These are phyloP conservation scores for Fomitopsis schrenkii DNA, from an alignment of 1,284 basidiomycete species.

Conservation along the genomic window DNA sequence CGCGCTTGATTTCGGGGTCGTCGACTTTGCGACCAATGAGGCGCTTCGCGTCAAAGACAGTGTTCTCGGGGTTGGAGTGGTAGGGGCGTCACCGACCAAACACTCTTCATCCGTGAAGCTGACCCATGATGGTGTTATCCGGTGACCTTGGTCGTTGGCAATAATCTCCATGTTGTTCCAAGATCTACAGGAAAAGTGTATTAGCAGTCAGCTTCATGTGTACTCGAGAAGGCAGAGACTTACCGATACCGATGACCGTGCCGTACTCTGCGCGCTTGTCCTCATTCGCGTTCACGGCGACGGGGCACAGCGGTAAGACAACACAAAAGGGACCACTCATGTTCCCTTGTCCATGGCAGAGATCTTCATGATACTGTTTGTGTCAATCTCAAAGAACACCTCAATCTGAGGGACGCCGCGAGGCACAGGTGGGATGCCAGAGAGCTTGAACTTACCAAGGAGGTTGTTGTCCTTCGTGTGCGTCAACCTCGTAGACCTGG, in stretches of 20 bases:
- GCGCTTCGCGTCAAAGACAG: constrained; percentile 97
- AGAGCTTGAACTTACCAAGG: constrained; percentile 95
- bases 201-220: no score
- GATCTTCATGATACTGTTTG: constrained; percentile 89
- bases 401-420: constrained; percentile 95
- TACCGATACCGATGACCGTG: constrained; percentile 94
- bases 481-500: constrained; percentile 93
- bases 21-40: no score
- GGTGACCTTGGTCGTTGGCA: constrained; percentile 96
- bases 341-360: constrained; percentile 89
- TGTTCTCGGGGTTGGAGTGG: constrained; percentile 88
- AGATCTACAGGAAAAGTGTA: constrained; percentile 44
- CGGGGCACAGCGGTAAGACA: constrained; percentile 46
- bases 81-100: constrained; percentile 75
- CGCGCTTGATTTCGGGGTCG: no score
- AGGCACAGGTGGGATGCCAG: constrained; percentile 89
- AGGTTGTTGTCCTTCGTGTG: constrained; percentile 98
- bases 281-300: constrained; percentile 48
- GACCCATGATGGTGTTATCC: constrained; percentile 96
- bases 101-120: constrained; percentile 90
- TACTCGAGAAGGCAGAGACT: no score
- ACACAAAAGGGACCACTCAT: constrained; percentile 37
- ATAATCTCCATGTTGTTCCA: constrained; percentile 92
- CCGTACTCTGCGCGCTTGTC: constrained; percentile 72
- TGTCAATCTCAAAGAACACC: constrained; percentile 92